Evolutionary conservation across 208 protist genomes (phyloP), one percentile per base, ranked within the genome.

Genomic region (Leptomonas seymouri): DNA sequence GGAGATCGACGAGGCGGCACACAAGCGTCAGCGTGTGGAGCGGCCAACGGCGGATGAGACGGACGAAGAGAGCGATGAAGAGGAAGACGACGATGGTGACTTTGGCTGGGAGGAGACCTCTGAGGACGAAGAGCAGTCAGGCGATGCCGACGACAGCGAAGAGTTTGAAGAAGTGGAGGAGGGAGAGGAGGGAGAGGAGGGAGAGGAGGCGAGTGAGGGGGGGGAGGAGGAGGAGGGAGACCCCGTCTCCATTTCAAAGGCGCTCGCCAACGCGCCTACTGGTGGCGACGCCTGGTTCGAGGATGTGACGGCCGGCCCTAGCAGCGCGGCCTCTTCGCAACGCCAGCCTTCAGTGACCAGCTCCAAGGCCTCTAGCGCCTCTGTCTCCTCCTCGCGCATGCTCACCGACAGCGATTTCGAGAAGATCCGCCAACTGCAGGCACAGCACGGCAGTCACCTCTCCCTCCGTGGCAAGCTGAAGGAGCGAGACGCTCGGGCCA

Each of bases 361-460:
- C 63, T 84, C 81, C 21, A 82, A 74, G 50, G 64, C 69, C 0
- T 81, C 78, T 2, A 67, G 54, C 15, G 60, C 74, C 0, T 87
- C 86, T 9, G 65, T 90, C 15, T 76, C 88, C 0, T 81, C 86
- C 16, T 64, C 69, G 3, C 86, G 89, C 23, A 79, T 96, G 67
- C 76, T 96, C 16, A 91, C 85, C 15, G 91, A 96, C 48, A 87
- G 67, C 45, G 91, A 96, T 64, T 94, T 97, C 71, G 75, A 87
- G 50, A 88, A 85, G 74, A 93, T 97, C 48, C 90, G 86, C 14
- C 78, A 80, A 51, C 81, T 97, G 41, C 84, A 91, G 59, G 62
- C 55, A 0, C 89, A 95, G 53, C 63, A 88, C 51, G 89, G 87
- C 42, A 91, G 82, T 42, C 89, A 93, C 50, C 80, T 74, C 6